Conservation (phyloP, 768 basidiomycete species). For the Lactifluus hygrophoroides region DNA sequence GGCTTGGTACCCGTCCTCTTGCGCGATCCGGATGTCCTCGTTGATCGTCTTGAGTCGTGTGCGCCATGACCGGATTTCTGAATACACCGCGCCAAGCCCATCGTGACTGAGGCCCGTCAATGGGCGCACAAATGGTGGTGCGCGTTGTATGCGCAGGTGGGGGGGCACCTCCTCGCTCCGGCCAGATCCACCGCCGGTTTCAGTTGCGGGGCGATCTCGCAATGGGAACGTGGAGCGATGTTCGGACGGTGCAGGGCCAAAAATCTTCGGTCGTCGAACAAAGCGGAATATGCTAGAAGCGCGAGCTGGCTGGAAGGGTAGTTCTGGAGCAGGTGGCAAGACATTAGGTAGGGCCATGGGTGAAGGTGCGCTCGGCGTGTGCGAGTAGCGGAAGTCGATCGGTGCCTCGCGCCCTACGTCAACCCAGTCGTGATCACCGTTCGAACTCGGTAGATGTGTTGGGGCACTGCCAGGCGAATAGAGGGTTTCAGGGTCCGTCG, state of each 20-base stretch:
- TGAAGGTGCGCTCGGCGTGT: conserved; percentile 17
- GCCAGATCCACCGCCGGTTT: conserved; percentile 26
- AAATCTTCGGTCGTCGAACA: conserved; percentile 17
- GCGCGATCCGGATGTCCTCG: conserved; percentile 58
- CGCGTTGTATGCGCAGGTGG: conserved; percentile 59
- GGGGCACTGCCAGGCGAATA: conserved; percentile 23
- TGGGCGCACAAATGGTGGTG: conserved; percentile 69
- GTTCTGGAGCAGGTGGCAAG: conserved; percentile 9
- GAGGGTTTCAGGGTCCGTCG: conserved; percentile 17
- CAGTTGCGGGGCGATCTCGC: conserved; percentile 29
- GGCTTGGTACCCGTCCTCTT: conserved; percentile 56
- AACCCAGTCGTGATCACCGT: conserved; percentile 44
- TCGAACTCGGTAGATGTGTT: conserved; percentile 20
- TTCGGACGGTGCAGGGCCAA: conserved; percentile 24
- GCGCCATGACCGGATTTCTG: conserved; percentile 63
- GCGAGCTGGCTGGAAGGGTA: conserved; percentile 19
- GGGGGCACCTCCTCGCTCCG: conserved; percentile 43
- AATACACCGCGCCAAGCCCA: conserved; percentile 56
- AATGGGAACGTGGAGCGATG: conserved; percentile 60
- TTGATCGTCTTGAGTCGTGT: conserved; percentile 66
- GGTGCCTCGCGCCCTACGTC: conserved; percentile 43
- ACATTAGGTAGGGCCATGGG: background rate
- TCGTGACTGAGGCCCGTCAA: conserved; percentile 60
- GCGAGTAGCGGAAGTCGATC: conserved; percentile 27
- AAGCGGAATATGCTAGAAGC: conserved; percentile 16